Evolutionary conservation across 139 green algal species (phyloP).

Genomic region (Parachlorella kessleri): DNA sequence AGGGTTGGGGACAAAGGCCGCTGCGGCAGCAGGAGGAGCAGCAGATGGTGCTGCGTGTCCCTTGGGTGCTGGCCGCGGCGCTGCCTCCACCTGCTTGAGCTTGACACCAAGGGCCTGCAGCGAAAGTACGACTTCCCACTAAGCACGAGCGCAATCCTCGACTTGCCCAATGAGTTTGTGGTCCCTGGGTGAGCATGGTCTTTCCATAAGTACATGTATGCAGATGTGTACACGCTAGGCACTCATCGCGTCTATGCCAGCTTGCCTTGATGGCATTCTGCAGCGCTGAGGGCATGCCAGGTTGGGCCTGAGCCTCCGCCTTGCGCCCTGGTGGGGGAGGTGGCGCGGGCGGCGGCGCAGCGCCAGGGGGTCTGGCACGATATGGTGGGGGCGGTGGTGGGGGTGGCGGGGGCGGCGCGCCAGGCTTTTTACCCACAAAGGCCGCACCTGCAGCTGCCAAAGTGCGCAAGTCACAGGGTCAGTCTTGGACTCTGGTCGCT

Average conservation of each 20-base stretch:
- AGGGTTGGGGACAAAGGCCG: constrained; percentile 24
- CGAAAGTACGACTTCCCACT: too few species aligned
- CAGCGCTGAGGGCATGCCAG: constrained; percentile 6
- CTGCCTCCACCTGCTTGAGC: constrained; percentile 18
- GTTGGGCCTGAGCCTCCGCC: not conserved
- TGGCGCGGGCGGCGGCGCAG: not conserved
- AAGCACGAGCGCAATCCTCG: too few species aligned
- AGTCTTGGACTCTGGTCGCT: too few species aligned
- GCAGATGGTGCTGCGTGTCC: too few species aligned
- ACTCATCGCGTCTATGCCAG: not conserved
- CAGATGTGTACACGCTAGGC: not conserved
- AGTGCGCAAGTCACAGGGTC: too few species aligned
- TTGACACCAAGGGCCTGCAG: constrained; percentile 26
- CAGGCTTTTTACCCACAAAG: too few species aligned
- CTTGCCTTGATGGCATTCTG: constrained; percentile 36
- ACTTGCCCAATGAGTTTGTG: too few species aligned
- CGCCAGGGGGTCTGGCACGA: not conserved
- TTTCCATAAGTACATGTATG: too few species aligned
- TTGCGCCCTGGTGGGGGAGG: not conserved
- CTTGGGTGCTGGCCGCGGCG: not conserved
- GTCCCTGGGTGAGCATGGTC: too few species aligned
- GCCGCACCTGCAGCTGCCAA: too few species aligned
- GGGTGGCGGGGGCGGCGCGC: not conserved
- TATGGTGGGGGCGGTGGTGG: not conserved
- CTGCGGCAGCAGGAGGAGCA: too few species aligned